These are phyloP conservation scores for Blepharisma stoltei DNA, from an alignment of 73 alveolate genomes.

Conservation along the genomic window DNA sequence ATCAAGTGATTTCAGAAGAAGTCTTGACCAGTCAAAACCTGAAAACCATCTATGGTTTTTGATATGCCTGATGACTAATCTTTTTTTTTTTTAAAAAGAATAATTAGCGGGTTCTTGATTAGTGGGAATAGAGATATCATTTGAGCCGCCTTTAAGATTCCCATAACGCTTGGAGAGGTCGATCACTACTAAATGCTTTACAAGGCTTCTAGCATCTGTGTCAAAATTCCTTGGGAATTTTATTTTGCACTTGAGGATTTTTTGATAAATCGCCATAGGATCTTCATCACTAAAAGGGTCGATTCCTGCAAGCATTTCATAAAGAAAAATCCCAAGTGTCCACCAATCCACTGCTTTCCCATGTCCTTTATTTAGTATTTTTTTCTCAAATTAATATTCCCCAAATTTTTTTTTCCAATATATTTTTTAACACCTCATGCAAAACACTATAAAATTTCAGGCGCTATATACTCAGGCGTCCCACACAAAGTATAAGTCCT, in stretches of 20 bases:
- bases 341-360: slow-evolving; percentile 86
- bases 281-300: slow-evolving; percentile 96
- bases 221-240: slow-evolving; percentile 83
- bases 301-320: slow-evolving; percentile 90
- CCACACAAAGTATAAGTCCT: slow-evolving; percentile 73
- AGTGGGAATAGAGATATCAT: too few species aligned
- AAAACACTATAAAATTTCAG: slow-evolving; percentile 58
- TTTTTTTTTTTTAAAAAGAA: too few species aligned
- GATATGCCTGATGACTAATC: too few species aligned
- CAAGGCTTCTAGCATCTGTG: slow-evolving; percentile 62
- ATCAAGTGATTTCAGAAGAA: slow-evolving; percentile 66
- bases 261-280: slow-evolving; percentile 95
- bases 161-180: slow-evolving; percentile 86
- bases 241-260: slow-evolving; percentile 83
- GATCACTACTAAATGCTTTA: slow-evolving; percentile 78
- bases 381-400: too few species aligned
- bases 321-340: slow-evolving; percentile 90
- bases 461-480: slow-evolving; percentile 63
- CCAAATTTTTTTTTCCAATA: too few species aligned
- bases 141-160: slow-evolving; percentile 81
- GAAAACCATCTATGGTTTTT: slow-evolving; percentile 82
- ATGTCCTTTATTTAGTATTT: slow-evolving; percentile 75
- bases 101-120: too few species aligned
- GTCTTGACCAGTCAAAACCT: slow-evolving; percentile 52
- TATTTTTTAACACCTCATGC: too few species aligned